Percentiles rank a stretch among this genome's conserved stretches.
Evolutionary conservation across 805 yeast species (phyloP).

Genomic region (Ogataea neopini): DNA sequence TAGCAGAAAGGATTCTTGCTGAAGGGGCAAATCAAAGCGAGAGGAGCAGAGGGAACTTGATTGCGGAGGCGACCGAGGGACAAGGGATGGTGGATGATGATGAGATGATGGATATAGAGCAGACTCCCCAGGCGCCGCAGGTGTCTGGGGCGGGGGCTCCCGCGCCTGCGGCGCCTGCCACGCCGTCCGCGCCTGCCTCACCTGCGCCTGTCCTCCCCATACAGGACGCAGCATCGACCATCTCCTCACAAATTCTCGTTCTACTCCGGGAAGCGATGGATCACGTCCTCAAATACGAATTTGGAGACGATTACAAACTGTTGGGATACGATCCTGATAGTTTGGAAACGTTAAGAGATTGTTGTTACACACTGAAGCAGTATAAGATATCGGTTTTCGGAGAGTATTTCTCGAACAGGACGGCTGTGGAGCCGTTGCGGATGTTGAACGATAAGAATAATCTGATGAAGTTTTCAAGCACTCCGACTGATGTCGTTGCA

Average conservation of each 20-base stretch:
- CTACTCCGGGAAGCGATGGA: constrained; percentile 49
- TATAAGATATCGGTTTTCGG: constrained; percentile 61
- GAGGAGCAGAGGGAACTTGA: constrained; percentile 8
- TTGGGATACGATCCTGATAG: constrained; percentile 46
- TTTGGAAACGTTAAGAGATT: constrained; percentile 41
- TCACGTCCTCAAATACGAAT: constrained; percentile 51
- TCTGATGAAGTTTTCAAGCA: constrained; percentile 9
- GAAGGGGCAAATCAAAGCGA: constrained; percentile 28
- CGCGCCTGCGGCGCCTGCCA: too few relatives aligned
- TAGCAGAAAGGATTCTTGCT: constrained; percentile 40
- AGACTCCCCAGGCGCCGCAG: too few relatives aligned
- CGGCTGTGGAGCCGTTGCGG: constrained; percentile 22
- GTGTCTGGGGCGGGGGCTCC: too few relatives aligned
- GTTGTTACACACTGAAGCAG: constrained; percentile 43
- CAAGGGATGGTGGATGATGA: constrained; percentile 17
- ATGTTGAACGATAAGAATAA: constrained; percentile 24
- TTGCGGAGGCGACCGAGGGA: too few relatives aligned
- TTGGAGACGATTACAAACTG: constrained; percentile 56
- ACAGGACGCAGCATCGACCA: constrained; percentile 18
- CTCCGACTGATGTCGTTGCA: constrained; percentile 34
- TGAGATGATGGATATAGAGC: constrained; percentile 9
- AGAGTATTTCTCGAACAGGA: constrained; percentile 40
- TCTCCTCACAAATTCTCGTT: constrained; percentile 44
- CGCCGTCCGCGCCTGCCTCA: too few relatives aligned
- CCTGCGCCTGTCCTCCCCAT: too few relatives aligned